Conservation (phyloP, 2,329 filamentous ascomycete genomes). For the Chaetomium globosum region DNA sequence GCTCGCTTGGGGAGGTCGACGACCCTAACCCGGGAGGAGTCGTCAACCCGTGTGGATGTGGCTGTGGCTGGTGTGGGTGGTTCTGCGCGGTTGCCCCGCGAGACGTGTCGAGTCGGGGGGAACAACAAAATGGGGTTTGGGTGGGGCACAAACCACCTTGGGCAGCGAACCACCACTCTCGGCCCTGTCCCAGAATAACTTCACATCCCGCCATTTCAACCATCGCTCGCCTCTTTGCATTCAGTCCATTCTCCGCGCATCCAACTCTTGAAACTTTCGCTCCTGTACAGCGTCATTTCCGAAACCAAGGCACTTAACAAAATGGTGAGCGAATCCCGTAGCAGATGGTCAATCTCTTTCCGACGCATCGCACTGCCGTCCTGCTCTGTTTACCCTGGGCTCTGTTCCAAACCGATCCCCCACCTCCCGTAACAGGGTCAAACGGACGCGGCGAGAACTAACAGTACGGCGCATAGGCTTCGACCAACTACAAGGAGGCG, state of each 20-base stretch:
- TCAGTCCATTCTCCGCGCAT: background rate
- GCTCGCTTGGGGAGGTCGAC: no score
- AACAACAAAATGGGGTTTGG: conserved; percentile 21
- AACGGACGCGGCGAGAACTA: conserved; percentile 51
- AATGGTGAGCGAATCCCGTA: conserved; percentile 20
- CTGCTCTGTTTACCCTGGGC: background rate
- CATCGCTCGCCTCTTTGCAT: conserved; percentile 2
- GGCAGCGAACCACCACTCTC: conserved; percentile 12
- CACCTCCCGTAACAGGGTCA: background rate
- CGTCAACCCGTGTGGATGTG: no score
- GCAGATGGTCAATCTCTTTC: background rate
- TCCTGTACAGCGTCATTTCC: background rate
- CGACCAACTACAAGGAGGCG: conserved; percentile 99
- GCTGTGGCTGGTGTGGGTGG: background rate
- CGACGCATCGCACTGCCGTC: background rate
- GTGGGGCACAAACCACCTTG: conserved; percentile 21
- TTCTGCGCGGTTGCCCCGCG: conserved; percentile 23
- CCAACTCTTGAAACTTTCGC: background rate
- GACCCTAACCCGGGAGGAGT: conserved; percentile 4
- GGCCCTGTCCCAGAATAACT: background rate
- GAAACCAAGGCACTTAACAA: background rate
- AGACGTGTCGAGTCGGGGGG: conserved; percentile 14
- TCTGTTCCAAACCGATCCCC: background rate
- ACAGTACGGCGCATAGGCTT: conserved; percentile 63
- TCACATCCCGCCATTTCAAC: conserved; percentile 19